Evolutionary conservation across 2,329 filamentous ascomycete genomes (phyloP).

Genomic region (Beauveria sp.): DNA sequence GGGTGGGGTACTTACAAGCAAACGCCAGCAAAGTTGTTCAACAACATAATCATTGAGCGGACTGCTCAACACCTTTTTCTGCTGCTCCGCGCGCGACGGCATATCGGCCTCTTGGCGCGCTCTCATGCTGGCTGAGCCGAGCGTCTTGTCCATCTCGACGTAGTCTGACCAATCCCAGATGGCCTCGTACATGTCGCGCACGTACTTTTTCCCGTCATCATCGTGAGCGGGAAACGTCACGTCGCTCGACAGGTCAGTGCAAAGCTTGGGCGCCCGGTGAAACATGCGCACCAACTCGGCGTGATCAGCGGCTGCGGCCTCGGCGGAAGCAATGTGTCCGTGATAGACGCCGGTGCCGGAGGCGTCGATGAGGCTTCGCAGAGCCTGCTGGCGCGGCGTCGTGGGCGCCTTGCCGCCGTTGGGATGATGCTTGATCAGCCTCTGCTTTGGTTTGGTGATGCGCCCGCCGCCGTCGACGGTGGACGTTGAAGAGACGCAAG

Average conservation of each 20-base stretch:
- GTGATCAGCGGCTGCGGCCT: background rate
- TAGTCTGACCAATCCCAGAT: slow-evolving; percentile 9
- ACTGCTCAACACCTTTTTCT: slow-evolving; percentile 16
- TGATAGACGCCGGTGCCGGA: background rate
- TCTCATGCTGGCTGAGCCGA: background rate
- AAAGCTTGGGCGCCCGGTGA: background rate
- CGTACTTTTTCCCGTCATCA: background rate
- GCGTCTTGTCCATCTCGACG: background rate
- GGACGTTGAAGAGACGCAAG: background rate
- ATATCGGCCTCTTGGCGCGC: background rate
- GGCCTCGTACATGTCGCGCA: background rate
- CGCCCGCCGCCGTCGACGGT: background rate
- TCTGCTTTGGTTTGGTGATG: background rate
- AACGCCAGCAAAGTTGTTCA: slow-evolving; percentile 19
- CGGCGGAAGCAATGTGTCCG: background rate
- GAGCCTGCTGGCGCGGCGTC: background rate
- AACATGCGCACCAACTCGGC: background rate
- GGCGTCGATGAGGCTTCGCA: background rate
- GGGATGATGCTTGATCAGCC: background rate
- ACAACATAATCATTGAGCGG: slow-evolving; percentile 17
- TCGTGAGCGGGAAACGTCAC: background rate
- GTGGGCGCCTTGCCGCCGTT: background rate
- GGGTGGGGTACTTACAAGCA: slow-evolving; percentile 15
- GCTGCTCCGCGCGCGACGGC: slow-evolving; percentile 14
- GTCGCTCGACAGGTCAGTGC: background rate